Evolutionary conservation across 1,284 basidiomycete genomes (phyloP).

Genomic region (Chondrostereum purpureum): DNA sequence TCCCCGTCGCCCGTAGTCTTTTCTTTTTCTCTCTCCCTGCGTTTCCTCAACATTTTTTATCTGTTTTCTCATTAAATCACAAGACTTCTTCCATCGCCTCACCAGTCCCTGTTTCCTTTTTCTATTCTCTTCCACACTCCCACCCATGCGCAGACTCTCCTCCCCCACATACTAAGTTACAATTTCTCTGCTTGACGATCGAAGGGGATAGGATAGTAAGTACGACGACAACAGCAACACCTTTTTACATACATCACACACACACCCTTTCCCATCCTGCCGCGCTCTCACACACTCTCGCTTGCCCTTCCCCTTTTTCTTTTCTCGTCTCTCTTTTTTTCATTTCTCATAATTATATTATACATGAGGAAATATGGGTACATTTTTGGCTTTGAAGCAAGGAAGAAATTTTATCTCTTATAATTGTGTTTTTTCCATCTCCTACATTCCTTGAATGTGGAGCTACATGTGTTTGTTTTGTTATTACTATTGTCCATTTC

Average conservation of each 20-base stretch:
- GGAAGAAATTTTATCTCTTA: too few species aligned
- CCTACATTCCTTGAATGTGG: too few species aligned
- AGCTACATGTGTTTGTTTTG: too few species aligned
- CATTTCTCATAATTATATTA: not conserved
- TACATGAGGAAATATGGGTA: slow-evolving; percentile 3
- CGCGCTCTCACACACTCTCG: too few species aligned
- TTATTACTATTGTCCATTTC: too few species aligned
- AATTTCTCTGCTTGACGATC: not conserved
- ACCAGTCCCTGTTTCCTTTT: slow-evolving; percentile 6
- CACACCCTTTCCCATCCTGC: too few species aligned
- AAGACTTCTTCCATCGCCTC: slow-evolving; percentile 4
- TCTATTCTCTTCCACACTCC: slow-evolving; percentile 6
- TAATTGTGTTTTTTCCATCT: not conserved
- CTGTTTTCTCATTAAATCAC: not conserved
- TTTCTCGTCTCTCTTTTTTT: slow-evolving; percentile 6
- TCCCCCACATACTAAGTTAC: not conserved
- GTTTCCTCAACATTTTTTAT: slow-evolving; percentile 9
- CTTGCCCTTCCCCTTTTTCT: too few species aligned
- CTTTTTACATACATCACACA: not conserved
- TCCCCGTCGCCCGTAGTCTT: slow-evolving; percentile 9
- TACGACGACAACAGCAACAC: not conserved
- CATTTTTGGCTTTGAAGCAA: slow-evolving; percentile 15
- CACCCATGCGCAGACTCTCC: not conserved
- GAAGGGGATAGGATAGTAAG: too few species aligned
- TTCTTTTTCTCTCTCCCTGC: not conserved